Base-by-base conservation (phyloP, 1,284 basidiomycete species). In the Puccinia triticina region DNA sequence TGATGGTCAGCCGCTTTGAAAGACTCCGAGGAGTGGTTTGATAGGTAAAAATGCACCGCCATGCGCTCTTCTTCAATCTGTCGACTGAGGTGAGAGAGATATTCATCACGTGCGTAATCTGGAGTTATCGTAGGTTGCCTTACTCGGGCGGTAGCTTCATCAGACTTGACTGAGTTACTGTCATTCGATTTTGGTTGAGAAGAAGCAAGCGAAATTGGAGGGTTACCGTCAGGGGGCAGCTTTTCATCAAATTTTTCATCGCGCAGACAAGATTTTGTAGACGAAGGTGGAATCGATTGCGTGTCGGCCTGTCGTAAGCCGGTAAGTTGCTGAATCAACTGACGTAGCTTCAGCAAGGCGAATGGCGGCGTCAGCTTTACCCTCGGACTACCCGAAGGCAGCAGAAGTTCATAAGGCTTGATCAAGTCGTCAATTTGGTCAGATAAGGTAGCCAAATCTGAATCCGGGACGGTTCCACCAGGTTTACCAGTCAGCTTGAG, bases 1-100 rank as follows among this genome's bases (percentile, higher is more conserved):
- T 98, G 96, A 86, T 96, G 98, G 86, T 95, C 93, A 86, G 96
- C 94, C 43, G 96, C 93, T 61, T 93, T 90, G 84, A 97, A 92
- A 84, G 93, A 92, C 85, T 94, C 93, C 7, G 89, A 87, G 87
- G 94, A 93, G 87, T 93, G 92, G 74, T 92, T 92, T 94, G 95
- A 98, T 26, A 95, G 90, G 71, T 92, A 91, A 59, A 93, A 90
- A 84, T 94, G 92, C 85, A 95, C 93, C 82, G 92, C 91, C 83
- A 96, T 93, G 82, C 92, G 91, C 88, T 91, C 92, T 86, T 93
- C 92, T 48, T 93, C 89, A 85, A 93, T 94, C 86, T 93, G 92
- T 40, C 91, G 88, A 66, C 37, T 61, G 5, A 84, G 74, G 18
- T 84, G 82, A 23, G 50, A 59, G 16, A 83, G 57, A 43, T 83